phyloP scores from a whole-genome alignment of 331 rosid species.

The Phaseolus coccineus region DNA sequence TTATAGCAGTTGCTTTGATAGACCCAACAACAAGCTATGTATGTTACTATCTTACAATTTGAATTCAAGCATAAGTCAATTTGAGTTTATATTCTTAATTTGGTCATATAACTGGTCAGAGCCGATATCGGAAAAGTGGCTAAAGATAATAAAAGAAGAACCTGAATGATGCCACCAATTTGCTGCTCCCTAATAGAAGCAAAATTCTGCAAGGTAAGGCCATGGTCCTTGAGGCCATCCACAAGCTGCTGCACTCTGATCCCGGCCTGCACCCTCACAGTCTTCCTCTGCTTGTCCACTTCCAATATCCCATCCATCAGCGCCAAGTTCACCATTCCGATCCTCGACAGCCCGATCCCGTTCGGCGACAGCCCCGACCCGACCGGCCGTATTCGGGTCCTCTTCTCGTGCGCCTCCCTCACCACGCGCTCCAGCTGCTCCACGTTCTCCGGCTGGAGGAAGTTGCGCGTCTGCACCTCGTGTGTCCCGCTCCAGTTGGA shows the following conservation, averaged over 20 bases:
- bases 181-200: slow-evolving; percentile 97
- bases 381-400: slow-evolving; percentile 78
- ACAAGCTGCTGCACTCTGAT: slow-evolving; percentile 94
- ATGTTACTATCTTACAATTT: neutral
- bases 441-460: slow-evolving; percentile 81
- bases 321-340: slow-evolving; percentile 89
- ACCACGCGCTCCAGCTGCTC: slow-evolving; percentile 70
- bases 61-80: no score
- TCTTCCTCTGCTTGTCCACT: slow-evolving; percentile 78
- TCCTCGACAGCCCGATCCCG: slow-evolving; percentile 85
- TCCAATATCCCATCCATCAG: slow-evolving; percentile 87
- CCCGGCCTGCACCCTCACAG: slow-evolving; percentile 90
- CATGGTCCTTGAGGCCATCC: slow-evolving; percentile 84
- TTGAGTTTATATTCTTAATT: neutral
- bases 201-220: slow-evolving; percentile 92
- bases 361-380: slow-evolving; percentile 94
- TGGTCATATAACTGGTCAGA: neutral
- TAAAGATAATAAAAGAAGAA: slow-evolving; percentile 9
- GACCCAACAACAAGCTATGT: neutral
- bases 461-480: slow-evolving; percentile 84
- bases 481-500: slow-evolving; percentile 99
- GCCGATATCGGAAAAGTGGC: neutral
- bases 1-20: neutral
- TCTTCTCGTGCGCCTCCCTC: slow-evolving; percentile 64
- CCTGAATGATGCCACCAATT: slow-evolving; percentile 97